Evolutionary conservation across 1,284 basidiomycete genomes (phyloP), one percentile per base, ranked within the genome.

Genomic region (Porogramme epimiltina): DNA sequence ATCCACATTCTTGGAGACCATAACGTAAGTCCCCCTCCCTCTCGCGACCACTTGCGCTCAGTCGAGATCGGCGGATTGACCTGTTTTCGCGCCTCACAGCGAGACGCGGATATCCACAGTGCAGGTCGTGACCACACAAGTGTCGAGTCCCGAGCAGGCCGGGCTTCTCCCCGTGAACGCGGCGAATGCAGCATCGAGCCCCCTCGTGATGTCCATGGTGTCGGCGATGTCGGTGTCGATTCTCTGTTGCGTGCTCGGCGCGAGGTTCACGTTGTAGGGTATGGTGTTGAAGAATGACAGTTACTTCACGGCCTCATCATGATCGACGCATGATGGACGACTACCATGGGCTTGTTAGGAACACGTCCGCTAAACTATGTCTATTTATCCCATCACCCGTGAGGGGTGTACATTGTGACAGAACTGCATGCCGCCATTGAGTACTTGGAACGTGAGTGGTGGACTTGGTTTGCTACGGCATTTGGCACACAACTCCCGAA

Each of bases 121-220:
- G 15, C 56, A 57, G 31, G 44, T 62, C 15, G 38, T 56, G 13
- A 41, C 52, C 22, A 58, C 61, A 42, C 49, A 56, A 19, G 42
- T 48, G 2, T 44, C 55, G 18, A 53, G 51, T 24, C 47, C 58
- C 28, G 42, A 52, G 42, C 52, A 55, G 51, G 60, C 47, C 15
- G 66, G 65, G 3, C 59, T 66, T 39, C 58, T 69, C 6, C 66
- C 67, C 9, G 63, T 69, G 39, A 68, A 64, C 51, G 55, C 62
- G 1, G 61, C 51, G 5, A 39, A 52, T 16, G 20, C 39, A 6
- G 8, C 8, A 18, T n/a, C 39, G 26, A 36, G 48, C 5, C 31
- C 45, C 13, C 46, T 53, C 16, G 23, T 42, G 8, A 18, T 47
- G 9, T 28, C 43, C 18, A 28, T 47, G 25, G 34, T 45, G 16